Evolutionary conservation across 2,329 filamentous ascomycete genomes (phyloP), one percentile per base, ranked within the genome.

Genomic region (Davidsoniella eucalypti): DNA sequence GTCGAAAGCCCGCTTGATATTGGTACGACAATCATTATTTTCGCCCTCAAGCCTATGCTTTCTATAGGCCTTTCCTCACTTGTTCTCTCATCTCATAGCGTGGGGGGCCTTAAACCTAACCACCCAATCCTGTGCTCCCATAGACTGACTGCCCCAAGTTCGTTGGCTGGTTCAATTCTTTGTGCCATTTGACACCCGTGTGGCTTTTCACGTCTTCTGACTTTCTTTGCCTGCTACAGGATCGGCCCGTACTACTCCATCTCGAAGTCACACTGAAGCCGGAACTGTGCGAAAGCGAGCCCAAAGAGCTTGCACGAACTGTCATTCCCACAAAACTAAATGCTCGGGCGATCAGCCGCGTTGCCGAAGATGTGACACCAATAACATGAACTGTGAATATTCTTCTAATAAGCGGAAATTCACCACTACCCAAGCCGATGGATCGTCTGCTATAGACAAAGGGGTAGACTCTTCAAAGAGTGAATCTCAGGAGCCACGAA

Each of bases 271-370:
- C 50, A 69, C 66, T 12, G 66, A 69, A 54, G 66, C 66, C 6
- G 66, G 66, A 5, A 68, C 65, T 5, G 47, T 64, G 26, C 60
- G 66, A 21, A 67, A 66, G 50, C 61, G 66, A 36, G 66, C 66
- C 3, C 66, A 68, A 49, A 56, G 65, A 46, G 66, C 66, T n/a
- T 69, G 66, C 54, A 61, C 58, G 21, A 60, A 67, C 47, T 69
- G 66, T 29, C 66, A 68, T 54, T 52, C 60, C 2, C 65, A 67
- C 56, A 69, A 69, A 56, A 67, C 65, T 1, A 67, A 67, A 52
- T 69, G 66, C 52, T 67, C 65, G 1, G 65, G 66, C 17, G 65
- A 67, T 46, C 51, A 65, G 43, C 66, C 66, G 5, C 57, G 57
- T 25, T 69, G 66, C 54, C 61, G 63, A 54, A 58, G 66, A 49